Base-by-base conservation (phyloP, 2,329 filamentous ascomycete species). In the Penicillium janthinellum region DNA sequence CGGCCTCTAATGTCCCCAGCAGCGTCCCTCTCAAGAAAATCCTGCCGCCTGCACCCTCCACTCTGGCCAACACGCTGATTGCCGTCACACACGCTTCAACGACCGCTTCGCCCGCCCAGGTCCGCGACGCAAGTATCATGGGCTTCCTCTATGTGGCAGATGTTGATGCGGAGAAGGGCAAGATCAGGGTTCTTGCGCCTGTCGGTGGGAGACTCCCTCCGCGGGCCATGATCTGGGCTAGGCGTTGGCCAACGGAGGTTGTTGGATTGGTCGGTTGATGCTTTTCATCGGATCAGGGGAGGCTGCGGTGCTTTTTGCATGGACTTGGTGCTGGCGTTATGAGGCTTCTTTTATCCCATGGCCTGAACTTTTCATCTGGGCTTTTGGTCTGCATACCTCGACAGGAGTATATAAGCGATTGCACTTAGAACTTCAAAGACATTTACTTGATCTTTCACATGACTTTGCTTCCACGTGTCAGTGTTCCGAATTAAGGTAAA, bases 121-220 rank as follows among this genome's bases (percentile, higher is more conserved):
- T 98, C 47, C 85, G 91, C 12, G 89, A 93, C 67, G 88, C 92
- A 7, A 90, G 89, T 57, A 88, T 98, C 34, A 90, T 96, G 84
- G 95, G 95, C 0, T 99, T 96, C 71, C 84, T 97, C 34, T 97
- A 96, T 71, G 90, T 98, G 15, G 89, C 91, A 0, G 91, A 96
- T 62, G 91, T 98, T 4, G 93, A 99, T 71, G 90, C 91, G 71
- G 88, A 90, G 67, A 90, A 90, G 75, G 87, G 87, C 66, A 90
- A 90, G 73, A 82, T 97, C 35, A 90, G 91, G 71, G 82, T 98
- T 20, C 79, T 99, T 59, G 88, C 91, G 17, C 95, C 95, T 1
- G 87, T 96, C 62, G 90, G 90, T 54, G 92, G 92, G 2, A 84
- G 90, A 59, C 82, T 96, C 60, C 92, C 91, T 0, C 86, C 90